A percentile compares a stretch with the other conserved stretches of the same genome.
These are phyloP conservation scores for Elsinoe australis DNA, from an alignment of 2,329 filamentous ascomycete species.

Conservation along the genomic window DNA sequence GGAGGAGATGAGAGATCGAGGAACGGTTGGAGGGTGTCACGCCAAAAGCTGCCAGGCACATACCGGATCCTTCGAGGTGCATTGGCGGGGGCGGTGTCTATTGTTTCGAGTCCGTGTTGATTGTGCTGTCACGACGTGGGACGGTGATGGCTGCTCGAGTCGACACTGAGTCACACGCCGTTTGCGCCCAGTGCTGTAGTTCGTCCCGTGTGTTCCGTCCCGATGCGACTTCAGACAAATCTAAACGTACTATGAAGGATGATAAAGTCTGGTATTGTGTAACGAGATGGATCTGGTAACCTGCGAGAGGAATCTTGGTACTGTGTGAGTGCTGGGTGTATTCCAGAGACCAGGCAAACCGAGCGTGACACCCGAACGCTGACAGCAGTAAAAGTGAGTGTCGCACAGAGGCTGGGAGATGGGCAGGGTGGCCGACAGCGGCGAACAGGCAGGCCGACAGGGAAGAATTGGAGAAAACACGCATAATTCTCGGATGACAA, in stretches of 20 bases:
- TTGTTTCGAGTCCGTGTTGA: slow-evolving; percentile 14
- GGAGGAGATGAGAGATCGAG: slow-evolving; percentile 6
- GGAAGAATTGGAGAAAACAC: slow-evolving; percentile 5
- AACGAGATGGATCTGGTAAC: neutral
- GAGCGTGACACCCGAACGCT: neutral
- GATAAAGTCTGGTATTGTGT: neutral
- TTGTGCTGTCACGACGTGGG: slow-evolving; percentile 10
- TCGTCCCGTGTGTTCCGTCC: neutral
- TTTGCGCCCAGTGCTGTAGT: neutral
- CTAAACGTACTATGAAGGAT: neutral
- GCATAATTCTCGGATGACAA: slow-evolving; percentile 9
- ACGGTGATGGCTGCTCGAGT: slow-evolving; percentile 3
- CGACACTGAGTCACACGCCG: slow-evolving; percentile 14
- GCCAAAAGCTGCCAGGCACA: slow-evolving; percentile 12
- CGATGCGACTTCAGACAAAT: too few relatives aligned
- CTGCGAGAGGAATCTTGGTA: too few relatives aligned
- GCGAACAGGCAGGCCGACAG: neutral
- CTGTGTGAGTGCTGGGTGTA: too few relatives aligned
- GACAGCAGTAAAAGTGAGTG: neutral
- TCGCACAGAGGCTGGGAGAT: neutral
- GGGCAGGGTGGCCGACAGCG: neutral
- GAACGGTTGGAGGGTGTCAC: slow-evolving; percentile 15
- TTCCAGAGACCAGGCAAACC: neutral
- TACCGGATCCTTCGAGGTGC: slow-evolving; percentile 12
- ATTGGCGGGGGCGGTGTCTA: neutral